A percentile compares a stretch with the other conserved stretches of the same genome.
These are phyloP conservation scores for Aspergillus sp. DNA, from an alignment of 2,329 filamentous ascomycete species.

Conservation along the genomic window DNA sequence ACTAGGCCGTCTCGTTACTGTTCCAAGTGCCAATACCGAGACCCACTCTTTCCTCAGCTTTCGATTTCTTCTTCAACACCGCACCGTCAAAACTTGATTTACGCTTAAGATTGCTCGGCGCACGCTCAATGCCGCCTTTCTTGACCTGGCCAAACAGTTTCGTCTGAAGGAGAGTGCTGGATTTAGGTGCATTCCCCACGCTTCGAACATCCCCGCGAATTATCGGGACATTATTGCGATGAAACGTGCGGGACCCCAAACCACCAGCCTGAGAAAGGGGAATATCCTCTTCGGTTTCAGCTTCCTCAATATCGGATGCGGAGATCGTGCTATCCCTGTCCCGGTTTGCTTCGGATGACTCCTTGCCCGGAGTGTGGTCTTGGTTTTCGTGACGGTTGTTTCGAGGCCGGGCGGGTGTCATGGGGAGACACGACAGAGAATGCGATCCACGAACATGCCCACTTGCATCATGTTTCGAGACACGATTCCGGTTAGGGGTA, in stretches of 20 bases:
- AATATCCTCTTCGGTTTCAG: constrained; percentile 63
- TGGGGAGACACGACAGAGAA: constrained; percentile 80
- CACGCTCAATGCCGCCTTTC: constrained; percentile 51
- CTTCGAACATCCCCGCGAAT: constrained; percentile 36
- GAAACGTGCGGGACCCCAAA: constrained; percentile 70
- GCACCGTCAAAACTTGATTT: constrained; percentile 39
- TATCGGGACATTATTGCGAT: constrained; percentile 54
- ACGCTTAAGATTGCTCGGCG: constrained; percentile 34
- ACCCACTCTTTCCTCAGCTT: constrained; percentile 51
- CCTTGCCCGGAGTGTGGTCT: constrained; percentile 59
- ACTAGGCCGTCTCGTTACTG: constrained; percentile 18
- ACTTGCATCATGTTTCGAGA: constrained; percentile 49
- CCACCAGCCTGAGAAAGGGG: constrained; percentile 76
- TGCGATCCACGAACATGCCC: constrained; percentile 75
- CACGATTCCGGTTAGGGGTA: constrained; percentile 59
- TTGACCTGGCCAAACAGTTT: constrained; percentile 64
- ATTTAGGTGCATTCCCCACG: constrained; percentile 41
- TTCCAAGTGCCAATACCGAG: constrained; percentile 54
- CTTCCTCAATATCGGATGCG: constrained; percentile 55
- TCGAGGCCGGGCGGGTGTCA: constrained; percentile 65
- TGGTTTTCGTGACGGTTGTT: constrained; percentile 50
- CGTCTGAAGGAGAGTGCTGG: constrained; percentile 55
- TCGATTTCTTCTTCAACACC: constrained; percentile 53
- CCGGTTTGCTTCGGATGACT: constrained; percentile 52
- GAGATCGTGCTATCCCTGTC: constrained; percentile 87